Evolutionary conservation across 441 rosid genomes (phyloP).

Genomic region (Omphalea diandra): DNA sequence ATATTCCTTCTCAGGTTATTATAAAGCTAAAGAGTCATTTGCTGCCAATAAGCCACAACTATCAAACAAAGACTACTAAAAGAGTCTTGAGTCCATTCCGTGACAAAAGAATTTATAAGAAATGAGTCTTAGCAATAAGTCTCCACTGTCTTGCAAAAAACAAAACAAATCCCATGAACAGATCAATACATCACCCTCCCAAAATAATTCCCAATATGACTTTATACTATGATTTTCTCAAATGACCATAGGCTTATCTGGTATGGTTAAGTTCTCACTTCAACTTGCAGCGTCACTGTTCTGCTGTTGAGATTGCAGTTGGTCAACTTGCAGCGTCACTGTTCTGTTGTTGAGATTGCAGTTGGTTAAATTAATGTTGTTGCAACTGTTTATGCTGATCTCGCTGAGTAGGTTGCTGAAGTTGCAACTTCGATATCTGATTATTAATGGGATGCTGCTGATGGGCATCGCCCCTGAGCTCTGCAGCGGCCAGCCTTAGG

Average conservation of each 20-base stretch:
- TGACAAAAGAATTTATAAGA: neutral
- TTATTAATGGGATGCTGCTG: slow-evolving; percentile 46
- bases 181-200: neutral
- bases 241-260: neutral
- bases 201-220: neutral
- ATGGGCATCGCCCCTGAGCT: slow-evolving; percentile 42
- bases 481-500: slow-evolving; percentile 61
- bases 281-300: no score
- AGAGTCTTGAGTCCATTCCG: neutral
- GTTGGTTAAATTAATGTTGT: slow-evolving; percentile 10
- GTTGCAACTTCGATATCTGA: slow-evolving; percentile 66
- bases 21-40: no score
- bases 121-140: slow-evolving; percentile 2
- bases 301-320: no score
- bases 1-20: no score
- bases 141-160: neutral
- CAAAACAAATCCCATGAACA: neutral
- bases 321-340: slow-evolving; percentile 15
- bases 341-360: slow-evolving; percentile 45
- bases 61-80: neutral
- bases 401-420: slow-evolving; percentile 26
- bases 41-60: neutral
- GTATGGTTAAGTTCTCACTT: neutral
- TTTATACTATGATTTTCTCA: neutral
- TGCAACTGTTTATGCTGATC: slow-evolving; percentile 22